Evolutionary conservation across 2,329 filamentous ascomycete species (phyloP), one percentile per base, ranked within the genome.

Genomic region (Aspergillus flavus): DNA sequence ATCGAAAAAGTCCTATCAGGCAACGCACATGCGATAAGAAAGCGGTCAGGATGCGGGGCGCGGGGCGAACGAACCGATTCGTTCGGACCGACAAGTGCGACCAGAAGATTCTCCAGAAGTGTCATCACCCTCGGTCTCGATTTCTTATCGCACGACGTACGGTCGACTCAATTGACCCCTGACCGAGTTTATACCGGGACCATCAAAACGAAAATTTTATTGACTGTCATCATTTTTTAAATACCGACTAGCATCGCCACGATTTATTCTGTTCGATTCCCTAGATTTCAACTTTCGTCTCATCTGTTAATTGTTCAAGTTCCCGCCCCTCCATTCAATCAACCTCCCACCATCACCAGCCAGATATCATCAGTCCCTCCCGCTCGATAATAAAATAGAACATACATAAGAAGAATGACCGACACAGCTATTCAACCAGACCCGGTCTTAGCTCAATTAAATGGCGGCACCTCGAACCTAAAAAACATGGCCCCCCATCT

Each of bases 1-100:
- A 1, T 5, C n/a, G 19, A 41, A 11, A 32, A 6, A 26, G 30
- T 3, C 11, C 16, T 23, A 28, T 6, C 30, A 30, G 19, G 4
- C 21, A 12, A 30, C 14, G 26, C 48, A 52, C 48, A 52, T 52
- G 48, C 60, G 60, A 62, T 58, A 62, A 62, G 60, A 62, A 62
- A 34, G 60, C 60, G 60, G 48, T 52, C 48, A 52, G 28, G 6
- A 52, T 52, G 48, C 48, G 48, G 48, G 48, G 48, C 11, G 45
- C 45, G 21, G 21, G 39, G 45, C 43, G 43, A 46, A 6, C 14
- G 23, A 30, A n/a, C 46, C 46, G 26, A 50, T 54, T 36, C 30
- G 52, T 16, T 30, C 52, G 30, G 52, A 14, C 28, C 28, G 21
- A 54, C 9, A 10, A 54, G 52, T 53, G 16, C 9, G 52, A 55